Evolutionary conservation across 2,329 filamentous ascomycete species (phyloP).

Genomic region (Thelonectria olida): DNA sequence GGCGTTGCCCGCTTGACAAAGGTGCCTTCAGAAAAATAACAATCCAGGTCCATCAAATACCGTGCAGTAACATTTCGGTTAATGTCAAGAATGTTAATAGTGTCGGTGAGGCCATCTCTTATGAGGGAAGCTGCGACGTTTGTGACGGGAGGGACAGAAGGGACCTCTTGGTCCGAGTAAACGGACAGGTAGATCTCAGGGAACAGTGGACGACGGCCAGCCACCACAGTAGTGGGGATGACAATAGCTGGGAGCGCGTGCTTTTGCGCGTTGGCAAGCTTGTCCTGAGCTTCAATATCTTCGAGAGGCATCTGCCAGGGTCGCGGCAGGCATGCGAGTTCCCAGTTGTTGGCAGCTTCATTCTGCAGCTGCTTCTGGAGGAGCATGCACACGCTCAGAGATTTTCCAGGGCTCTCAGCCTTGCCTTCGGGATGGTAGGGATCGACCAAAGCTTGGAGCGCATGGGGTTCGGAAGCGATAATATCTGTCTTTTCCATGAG

Average conservation of each 20-base stretch:
- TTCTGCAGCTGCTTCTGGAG: slow-evolving; percentile 86
- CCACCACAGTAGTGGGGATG: slow-evolving; percentile 78
- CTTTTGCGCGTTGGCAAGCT: slow-evolving; percentile 69
- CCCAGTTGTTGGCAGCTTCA: slow-evolving; percentile 80
- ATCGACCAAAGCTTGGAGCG: slow-evolving; percentile 85
- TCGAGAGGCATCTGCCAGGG: slow-evolving; percentile 72
- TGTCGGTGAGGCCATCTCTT: slow-evolving; percentile 87
- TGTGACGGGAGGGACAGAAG: slow-evolving; percentile 83
- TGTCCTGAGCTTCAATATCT: slow-evolving; percentile 68
- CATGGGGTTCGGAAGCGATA: slow-evolving; percentile 87
- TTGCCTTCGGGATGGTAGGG: slow-evolving; percentile 77
- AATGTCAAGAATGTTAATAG: slow-evolving; percentile 92
- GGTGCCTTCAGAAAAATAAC: slow-evolving; percentile 88
- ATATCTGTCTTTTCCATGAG: slow-evolving; percentile 95
- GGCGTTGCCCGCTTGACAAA: slow-evolving; percentile 94
- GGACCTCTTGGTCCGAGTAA: slow-evolving; percentile 85
- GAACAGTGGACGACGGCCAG: slow-evolving; percentile 81
- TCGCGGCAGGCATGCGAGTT: slow-evolving; percentile 73
- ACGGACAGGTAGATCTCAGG: slow-evolving; percentile 96
- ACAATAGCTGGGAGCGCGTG: slow-evolving; percentile 80
- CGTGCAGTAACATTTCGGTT: slow-evolving; percentile 89
- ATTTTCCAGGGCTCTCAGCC: slow-evolving; percentile 70
- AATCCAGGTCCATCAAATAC: slow-evolving; percentile 92
- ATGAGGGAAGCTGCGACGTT: slow-evolving; percentile 84
- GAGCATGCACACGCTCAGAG: slow-evolving; percentile 77